Base-by-base conservation (phyloP, 2,329 filamentous ascomycete genomes). In the Orbilia blumenaviensis region DNA sequence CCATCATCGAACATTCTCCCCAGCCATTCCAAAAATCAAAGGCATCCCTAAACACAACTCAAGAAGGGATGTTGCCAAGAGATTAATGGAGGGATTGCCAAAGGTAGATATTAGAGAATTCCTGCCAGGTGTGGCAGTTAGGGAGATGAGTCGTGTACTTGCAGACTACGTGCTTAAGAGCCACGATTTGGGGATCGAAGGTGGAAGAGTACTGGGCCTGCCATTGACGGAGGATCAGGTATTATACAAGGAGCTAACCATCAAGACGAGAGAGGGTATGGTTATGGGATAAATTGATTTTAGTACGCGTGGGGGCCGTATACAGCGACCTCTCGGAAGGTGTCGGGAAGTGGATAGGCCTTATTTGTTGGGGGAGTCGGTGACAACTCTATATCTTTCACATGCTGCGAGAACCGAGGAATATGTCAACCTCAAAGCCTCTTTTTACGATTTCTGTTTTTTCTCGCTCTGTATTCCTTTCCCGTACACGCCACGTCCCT, bases 61-160 rank as follows among this genome's bases (percentile, higher is more conserved):
- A 81, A 18, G 81, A 80, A 64, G 81, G 78, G 42, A 83, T 81
- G 41, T 81, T 83, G 63, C 84, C 83, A 84, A 83, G 62, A 83
- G 83, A 66, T 82, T 86, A 12, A 83, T 88, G 5, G 84, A 85
- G 64, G 85, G 87, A 69, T 83, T 86, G 73, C 83, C 82, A 7
- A 81, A 78, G 2, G 82, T 84, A 79, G 83, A 83, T 10, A 82
- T 83, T 27, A 82, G 81, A 36, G 84, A 82, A 48, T 83, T 88
- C 77, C 83, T 89, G 77, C 87, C 91, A 81, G 85, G 88, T 63
- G 92, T 94, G 44, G 92, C 93, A 0, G 86, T 94, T 64, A 89
- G 90, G 78, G 93, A 96, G 81, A 96, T 97, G 87, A 91, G 90
- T 52, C 88, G 89, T 63, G 86, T 89, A 50, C 88, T 94, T 74